phyloP scores from a whole-genome alignment of 352 stramenopile genomes.

The Pythium brachiatum region DNA sequence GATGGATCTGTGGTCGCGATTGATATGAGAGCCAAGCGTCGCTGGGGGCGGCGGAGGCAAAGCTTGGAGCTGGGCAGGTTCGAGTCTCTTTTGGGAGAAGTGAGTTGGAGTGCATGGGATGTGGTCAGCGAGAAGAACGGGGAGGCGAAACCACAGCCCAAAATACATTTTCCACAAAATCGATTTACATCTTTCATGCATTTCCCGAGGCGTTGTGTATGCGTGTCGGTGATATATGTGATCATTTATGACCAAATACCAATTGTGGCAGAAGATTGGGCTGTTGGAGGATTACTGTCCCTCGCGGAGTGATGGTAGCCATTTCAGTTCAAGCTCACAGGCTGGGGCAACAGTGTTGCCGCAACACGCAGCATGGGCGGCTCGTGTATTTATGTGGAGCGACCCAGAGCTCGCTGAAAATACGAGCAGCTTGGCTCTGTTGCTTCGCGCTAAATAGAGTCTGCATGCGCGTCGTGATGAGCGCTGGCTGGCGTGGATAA shows the following conservation, averaged over 20 bases:
- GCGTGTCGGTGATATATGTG: too few relatives aligned
- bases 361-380: not conserved
- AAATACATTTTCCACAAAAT: constrained; percentile 15
- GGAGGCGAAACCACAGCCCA: constrained; percentile 20
- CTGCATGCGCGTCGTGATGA: not conserved
- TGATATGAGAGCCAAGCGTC: not conserved
- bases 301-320: not conserved
- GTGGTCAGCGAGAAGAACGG: constrained; percentile 16
- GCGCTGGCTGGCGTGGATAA: not conserved
- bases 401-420: not conserved
- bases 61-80: not conserved
- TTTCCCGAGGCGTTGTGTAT: too few relatives aligned
- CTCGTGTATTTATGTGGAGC: not conserved
- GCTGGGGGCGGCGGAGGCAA: not conserved
- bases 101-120: constrained; percentile 21
- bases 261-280: not conserved
- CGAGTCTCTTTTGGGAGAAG: constrained; percentile 7
- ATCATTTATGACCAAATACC: not conserved
- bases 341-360: too few relatives aligned
- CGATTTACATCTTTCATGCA: not conserved
- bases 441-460: not conserved
- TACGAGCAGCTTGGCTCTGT: not conserved
- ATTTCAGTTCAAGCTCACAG: not conserved
- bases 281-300: not conserved
- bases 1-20: not conserved